These are phyloP conservation scores for Talaromyces amestolkiae DNA, from an alignment of 2,329 filamentous ascomycete species.

Conservation along the genomic window DNA sequence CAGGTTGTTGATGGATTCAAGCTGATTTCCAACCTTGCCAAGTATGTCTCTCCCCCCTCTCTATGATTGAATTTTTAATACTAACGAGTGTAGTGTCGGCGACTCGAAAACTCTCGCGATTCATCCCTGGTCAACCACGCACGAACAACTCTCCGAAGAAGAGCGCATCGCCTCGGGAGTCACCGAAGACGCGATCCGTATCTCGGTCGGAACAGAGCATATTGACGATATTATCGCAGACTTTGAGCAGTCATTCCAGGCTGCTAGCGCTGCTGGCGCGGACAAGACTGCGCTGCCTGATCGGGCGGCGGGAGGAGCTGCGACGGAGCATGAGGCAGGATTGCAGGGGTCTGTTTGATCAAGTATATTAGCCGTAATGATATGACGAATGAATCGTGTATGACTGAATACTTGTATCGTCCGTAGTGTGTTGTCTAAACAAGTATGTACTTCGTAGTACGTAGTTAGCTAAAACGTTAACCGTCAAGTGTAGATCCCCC, in stretches of 20 bases:
- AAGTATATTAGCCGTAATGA: too few species aligned
- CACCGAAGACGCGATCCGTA: conserved; percentile 85
- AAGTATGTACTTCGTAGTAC: too few species aligned
- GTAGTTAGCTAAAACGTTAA: too few species aligned
- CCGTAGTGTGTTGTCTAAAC: too few species aligned
- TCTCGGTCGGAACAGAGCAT: conserved; percentile 93
- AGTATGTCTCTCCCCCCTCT: conserved; percentile 48
- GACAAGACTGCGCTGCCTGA: conserved; percentile 20
- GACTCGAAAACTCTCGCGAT: conserved; percentile 94
- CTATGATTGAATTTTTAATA: background rate
- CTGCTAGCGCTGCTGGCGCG: conserved; percentile 33
- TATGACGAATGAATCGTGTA: background rate
- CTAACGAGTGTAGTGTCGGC: conserved; percentile 59
- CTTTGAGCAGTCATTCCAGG: conserved; percentile 85
- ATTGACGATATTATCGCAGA: conserved; percentile 97
- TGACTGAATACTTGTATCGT: too few species aligned
- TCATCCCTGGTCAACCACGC: conserved; percentile 92
- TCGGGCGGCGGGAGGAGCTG: conserved; percentile 3
- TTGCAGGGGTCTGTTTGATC: conserved; percentile 15
- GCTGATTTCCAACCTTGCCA: conserved; percentile 91
- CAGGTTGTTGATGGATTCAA: conserved; percentile 93
- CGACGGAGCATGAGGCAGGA: conserved; percentile 8
- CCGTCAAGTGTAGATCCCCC: background rate
- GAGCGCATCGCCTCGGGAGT: conserved; percentile 80
- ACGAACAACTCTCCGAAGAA: conserved; percentile 82